Percentiles rank a stretch among this genome's conserved stretches.
Evolutionary conservation across 2,329 filamentous ascomycete species (phyloP).

Genomic region (Samsoniella hepiali): DNA sequence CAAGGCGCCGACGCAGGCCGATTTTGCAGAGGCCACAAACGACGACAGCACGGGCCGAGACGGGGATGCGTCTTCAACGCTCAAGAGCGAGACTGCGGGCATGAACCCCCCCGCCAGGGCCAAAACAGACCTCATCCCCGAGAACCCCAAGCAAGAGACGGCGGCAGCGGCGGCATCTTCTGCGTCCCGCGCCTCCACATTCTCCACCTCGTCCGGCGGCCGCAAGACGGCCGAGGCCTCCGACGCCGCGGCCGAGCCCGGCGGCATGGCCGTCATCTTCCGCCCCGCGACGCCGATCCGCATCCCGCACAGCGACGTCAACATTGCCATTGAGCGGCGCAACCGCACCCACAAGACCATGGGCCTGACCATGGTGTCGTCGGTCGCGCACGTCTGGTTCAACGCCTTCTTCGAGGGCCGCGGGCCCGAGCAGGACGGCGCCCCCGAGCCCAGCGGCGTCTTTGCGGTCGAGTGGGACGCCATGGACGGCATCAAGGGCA

Average conservation of each 20-base stretch:
- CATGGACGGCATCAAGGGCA: slow-evolving; percentile 95
- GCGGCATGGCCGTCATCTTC: slow-evolving; percentile 74
- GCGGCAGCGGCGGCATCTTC: background rate
- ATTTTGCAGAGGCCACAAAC: slow-evolving; percentile 31
- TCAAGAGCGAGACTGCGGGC: slow-evolving; percentile 16
- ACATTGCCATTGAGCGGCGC: slow-evolving; percentile 83
- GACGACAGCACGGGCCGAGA: slow-evolving; percentile 13
- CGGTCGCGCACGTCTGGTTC: slow-evolving; percentile 95
- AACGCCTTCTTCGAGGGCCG: slow-evolving; percentile 89
- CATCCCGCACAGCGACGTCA: slow-evolving; percentile 79
- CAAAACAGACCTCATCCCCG: slow-evolving; percentile 8
- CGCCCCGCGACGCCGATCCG: slow-evolving; percentile 66
- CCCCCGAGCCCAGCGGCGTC: slow-evolving; percentile 63
- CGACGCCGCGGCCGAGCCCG: slow-evolving; percentile 46
- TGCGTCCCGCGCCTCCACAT: slow-evolving; percentile 4
- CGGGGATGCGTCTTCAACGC: background rate
- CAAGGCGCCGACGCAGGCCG: slow-evolving; percentile 38
- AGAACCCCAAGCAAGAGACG: background rate
- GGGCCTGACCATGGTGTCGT: slow-evolving; percentile 85
- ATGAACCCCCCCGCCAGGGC: background rate
- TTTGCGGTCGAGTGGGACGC: slow-evolving; percentile 59
- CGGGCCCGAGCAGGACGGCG: slow-evolving; percentile 65
- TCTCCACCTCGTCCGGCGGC: background rate
- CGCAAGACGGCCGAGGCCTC: background rate
- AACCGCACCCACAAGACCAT: slow-evolving; percentile 75